phyloP scores from a whole-genome alignment of 2,329 filamentous ascomycete species.

The Ceratocystiopsis minuta region DNA sequence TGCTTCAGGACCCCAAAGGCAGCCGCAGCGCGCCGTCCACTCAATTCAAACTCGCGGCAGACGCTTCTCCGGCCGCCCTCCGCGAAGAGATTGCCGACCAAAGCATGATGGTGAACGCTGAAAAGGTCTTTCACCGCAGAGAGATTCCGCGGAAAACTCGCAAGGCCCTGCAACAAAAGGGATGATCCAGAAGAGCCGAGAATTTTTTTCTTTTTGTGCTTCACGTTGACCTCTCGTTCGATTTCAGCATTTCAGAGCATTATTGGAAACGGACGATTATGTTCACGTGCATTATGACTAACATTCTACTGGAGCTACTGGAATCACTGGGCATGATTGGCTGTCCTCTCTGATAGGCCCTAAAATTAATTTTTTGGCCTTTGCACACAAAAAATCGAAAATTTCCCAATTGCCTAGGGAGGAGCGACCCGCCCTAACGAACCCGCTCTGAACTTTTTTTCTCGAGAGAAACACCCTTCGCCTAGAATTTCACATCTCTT shows the following conservation, averaged over 20 bases:
- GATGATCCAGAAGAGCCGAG: background rate
- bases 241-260: background rate
- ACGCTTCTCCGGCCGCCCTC: slow-evolving; percentile 14
- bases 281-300: background rate
- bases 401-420: slow-evolving; percentile 3
- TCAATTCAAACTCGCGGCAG: too few relatives aligned
- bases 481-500: too few relatives aligned
- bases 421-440: slow-evolving; percentile 6
- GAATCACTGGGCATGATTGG: background rate
- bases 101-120: slow-evolving; percentile 46
- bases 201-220: background rate
- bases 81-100: slow-evolving; percentile 37
- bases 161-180: background rate
- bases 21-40: background rate
- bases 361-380: slow-evolving; percentile 8
- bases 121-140: slow-evolving; percentile 32
- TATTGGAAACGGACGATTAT: too few relatives aligned
- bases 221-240: background rate
- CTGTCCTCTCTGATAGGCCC: slow-evolving; percentile 9
- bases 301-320: background rate
- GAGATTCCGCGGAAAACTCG: slow-evolving; percentile 31
- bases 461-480: background rate
- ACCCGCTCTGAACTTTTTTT: slow-evolving; percentile 7
- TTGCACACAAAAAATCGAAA: slow-evolving; percentile 9
- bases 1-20: slow-evolving; percentile 18